Evolutionary conservation across 352 stramenopile species (phyloP), one percentile per base, ranked within the genome.

Genomic region (Phytopythium delawarense): DNA sequence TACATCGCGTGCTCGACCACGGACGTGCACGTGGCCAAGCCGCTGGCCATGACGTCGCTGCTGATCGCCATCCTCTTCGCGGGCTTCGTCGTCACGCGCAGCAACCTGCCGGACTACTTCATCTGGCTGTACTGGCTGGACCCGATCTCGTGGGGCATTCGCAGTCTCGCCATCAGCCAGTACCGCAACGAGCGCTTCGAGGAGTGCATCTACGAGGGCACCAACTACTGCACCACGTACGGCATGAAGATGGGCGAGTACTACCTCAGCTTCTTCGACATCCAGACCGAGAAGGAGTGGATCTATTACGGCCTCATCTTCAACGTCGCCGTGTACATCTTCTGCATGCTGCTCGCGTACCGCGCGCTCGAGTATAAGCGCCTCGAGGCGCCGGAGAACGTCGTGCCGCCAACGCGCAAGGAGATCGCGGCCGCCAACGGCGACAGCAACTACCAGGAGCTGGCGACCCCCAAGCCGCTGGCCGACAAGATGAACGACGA

Each of bases 121-220:
- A 70, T 78, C 16, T 89, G 79, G 79, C 44, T 85, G 20, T 88
- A 84, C 63, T 87, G 70, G 66, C 49, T 88, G 15, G 72, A 86
- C 44, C 79, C 79, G 1, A 72, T 87, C 28, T 54, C 67, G 6
- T 88, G 78, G 78, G 57, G 61, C 13, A 63, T 78, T 23, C 74
- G 76, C 25, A 67, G 59, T 45, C 42, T 83, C 13, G 69, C 69
- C 13, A 60, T 79, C 35, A 74, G 53, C 28, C 65, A 79, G 57
- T 79, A 76, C 58, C 62, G 63, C 28, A 65, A 76, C 45, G 54
- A 57, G 4, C 30, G 59, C n/a, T 75, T 76, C 45, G 53, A 77
- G 32, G 46, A 56, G 23, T 78, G 67, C 56, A 37, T 72, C 2
- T 63, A 71, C 11, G 51, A 62, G 16, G 62, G 65, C 13, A 58